Base-by-base conservation (phyloP, 805 yeast species). In the Alloascoidea hylecoeti region DNA sequence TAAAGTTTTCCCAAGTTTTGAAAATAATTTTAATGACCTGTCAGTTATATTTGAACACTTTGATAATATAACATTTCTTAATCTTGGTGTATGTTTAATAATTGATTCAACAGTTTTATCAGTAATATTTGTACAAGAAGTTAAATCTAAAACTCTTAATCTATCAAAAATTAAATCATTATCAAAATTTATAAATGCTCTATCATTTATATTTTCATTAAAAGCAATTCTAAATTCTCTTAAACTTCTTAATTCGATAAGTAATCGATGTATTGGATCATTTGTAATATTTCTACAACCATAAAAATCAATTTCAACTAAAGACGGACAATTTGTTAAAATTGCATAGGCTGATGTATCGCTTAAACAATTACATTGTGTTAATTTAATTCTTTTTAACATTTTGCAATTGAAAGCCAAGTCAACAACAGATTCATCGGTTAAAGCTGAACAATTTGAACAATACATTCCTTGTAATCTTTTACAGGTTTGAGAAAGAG, bases 21-120 rank as follows among this genome's bases (percentile, higher is more conserved):
- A 70, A 44, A 92, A 64, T 14, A 83, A 73, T 38, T 75, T 64
- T 33, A 89, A 60, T 2, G 94, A 75, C 1, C 76, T 68, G 61
- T 89, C 96, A 1, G 96, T 84, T 18, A 89, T 74, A 50, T 77
- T 76, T 51, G 76, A 64, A 63, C 97, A 92, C 57, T 92, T 92
- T 5, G 95, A 88, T 41, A 89, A 63, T 13, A 84, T 88, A 23
- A 92, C 83, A 49, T 86, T 86, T 46, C 96, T 69, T 44, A 92
- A 60, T 38, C 84, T 72, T 3, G 97, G 97, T 1, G 96, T 95
- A 42, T 75, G 61, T 23, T 60, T 55, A 5, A 84, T 85, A 34
- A 92, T 66, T 41, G 70, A 70, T 49, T 75, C 82, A 12, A 89
- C 79, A 2, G 84, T 70, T 42, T 68, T 69, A 57, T 89, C 97